A percentile compares a stretch with the other conserved stretches of the same genome.
phyloP scores from a whole-genome alignment of 2,329 filamentous ascomycete species.

The Podosphaera leucotricha region DNA sequence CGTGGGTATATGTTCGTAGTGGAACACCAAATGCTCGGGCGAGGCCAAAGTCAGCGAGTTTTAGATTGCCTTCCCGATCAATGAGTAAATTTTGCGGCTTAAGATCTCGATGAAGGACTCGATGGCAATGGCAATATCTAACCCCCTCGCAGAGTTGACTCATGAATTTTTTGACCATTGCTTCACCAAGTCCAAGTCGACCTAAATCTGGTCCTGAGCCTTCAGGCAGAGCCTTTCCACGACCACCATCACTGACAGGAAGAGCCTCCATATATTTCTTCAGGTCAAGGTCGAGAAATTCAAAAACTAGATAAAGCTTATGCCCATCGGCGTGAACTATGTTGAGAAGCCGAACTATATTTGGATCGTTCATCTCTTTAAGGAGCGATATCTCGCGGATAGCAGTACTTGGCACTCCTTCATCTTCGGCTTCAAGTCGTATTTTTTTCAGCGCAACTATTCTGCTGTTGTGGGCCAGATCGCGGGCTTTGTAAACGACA shows the following conservation, averaged over 20 bases:
- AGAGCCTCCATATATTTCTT: conserved; percentile 95
- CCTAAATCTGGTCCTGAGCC: conserved; percentile 40
- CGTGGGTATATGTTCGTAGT: conserved; percentile 76
- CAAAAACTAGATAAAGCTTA: conserved; percentile 82
- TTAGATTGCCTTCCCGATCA: conserved; percentile 66
- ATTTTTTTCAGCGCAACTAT: conserved; percentile 94
- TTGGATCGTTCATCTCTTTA: conserved; percentile 83
- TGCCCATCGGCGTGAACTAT: conserved; percentile 88
- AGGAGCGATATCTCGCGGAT: conserved; percentile 86
- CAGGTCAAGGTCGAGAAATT: conserved; percentile 74
- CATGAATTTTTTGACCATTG: conserved; percentile 86
- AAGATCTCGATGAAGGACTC: conserved; percentile 66
- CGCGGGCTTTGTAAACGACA: conserved; percentile 83
- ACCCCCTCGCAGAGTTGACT: conserved; percentile 65
- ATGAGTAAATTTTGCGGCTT: conserved; percentile 85
- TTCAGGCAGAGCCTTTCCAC: conserved; percentile 65
- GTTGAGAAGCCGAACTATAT: conserved; percentile 71
- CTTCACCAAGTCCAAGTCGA: conserved; percentile 48
- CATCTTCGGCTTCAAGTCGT: conserved; percentile 81
- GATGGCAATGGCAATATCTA: conserved; percentile 71
- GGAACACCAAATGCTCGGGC: conserved; percentile 81
- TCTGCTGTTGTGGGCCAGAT: conserved; percentile 57
- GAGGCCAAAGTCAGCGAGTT: conserved; percentile 75
- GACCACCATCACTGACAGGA: conserved; percentile 60
- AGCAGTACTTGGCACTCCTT: conserved; percentile 76